A percentile compares a stretch with the other conserved stretches of the same genome.
Conservation (phyloP, 2,329 filamentous ascomycete species). For the Colletotrichum brevisporum region DNA sequence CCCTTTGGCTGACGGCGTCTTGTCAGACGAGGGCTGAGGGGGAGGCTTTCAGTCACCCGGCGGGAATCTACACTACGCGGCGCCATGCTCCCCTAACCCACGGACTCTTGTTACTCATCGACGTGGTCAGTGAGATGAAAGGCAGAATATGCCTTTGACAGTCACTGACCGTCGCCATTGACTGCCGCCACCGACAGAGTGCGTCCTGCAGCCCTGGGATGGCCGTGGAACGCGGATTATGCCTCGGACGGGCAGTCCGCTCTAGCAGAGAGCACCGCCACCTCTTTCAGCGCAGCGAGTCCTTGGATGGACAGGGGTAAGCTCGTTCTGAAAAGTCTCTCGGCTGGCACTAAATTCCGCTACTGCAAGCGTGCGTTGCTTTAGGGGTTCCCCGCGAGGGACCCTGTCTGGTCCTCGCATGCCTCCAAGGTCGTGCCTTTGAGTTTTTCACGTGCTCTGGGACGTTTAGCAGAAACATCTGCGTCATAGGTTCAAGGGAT, state of each 20-base stretch:
- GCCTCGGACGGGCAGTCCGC: background rate
- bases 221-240: background rate
- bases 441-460: slow-evolving; percentile 25
- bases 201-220: background rate
- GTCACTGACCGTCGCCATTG: background rate
- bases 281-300: background rate
- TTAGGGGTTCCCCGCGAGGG: slow-evolving; percentile 22
- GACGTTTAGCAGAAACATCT: slow-evolving; percentile 33
- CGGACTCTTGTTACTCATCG: background rate
- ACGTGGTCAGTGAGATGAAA: background rate
- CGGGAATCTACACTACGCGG: too few species aligned
- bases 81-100: too few species aligned
- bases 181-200: background rate
- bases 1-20: too few species aligned
- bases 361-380: background rate
- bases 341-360: background rate
- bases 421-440: background rate
- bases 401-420: slow-evolving; percentile 11
- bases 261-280: background rate
- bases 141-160: background rate
- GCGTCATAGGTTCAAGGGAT: slow-evolving; percentile 27
- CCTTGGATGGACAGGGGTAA: slow-evolving; percentile 16
- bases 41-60: too few species aligned
- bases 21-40: too few species aligned
- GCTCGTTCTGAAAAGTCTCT: background rate